phyloP scores from a whole-genome alignment of 2,329 filamentous ascomycete species.

The Penicillium polonicum region DNA sequence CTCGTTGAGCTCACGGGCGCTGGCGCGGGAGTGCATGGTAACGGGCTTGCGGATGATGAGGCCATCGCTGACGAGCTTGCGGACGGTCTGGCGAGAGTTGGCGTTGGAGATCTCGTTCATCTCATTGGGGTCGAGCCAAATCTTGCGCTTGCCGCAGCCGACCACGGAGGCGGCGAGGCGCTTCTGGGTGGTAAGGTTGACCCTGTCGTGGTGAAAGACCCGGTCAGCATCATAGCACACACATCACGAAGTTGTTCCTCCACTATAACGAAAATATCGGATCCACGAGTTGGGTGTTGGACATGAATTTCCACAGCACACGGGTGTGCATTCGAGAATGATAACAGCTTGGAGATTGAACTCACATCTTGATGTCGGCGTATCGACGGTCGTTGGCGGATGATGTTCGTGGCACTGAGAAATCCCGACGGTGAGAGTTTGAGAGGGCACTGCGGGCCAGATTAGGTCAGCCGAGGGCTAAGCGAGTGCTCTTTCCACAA shows the following conservation, averaged over 20 bases:
- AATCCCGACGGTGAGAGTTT: conserved; percentile 43
- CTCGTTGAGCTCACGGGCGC: conserved; percentile 91
- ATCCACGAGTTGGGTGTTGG: conserved; percentile 11
- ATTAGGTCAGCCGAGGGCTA: conserved; percentile 42
- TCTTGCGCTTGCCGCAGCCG: conserved; percentile 99
- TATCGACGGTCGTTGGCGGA: conserved; percentile 49
- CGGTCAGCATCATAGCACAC: conserved; percentile 33
- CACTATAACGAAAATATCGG: conserved; percentile 15
- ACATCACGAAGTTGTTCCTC: conserved; percentile 16
- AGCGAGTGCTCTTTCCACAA: conserved; percentile 30
- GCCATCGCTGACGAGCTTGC: conserved; percentile 99
- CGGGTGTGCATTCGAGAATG: conserved; percentile 22
- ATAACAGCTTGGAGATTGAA: conserved; percentile 31
- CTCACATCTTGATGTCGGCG: conserved; percentile 49
- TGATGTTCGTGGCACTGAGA: conserved; percentile 45
- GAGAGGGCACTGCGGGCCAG: conserved; percentile 33
- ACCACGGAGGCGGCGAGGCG: conserved; percentile 98
- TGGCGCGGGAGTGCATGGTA: conserved; percentile 98
- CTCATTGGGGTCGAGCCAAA: conserved; percentile 99
- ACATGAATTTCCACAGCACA: conserved; percentile 4
- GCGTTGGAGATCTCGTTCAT: conserved; percentile 99
- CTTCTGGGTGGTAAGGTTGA: conserved; percentile 99
- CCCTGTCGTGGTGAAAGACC: conserved; percentile 61
- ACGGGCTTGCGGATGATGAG: conserved; percentile 99
- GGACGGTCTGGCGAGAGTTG: conserved; percentile 99